Conservation (phyloP, 1,284 basidiomycete species). For the Coriolopsis trogii region DNA sequence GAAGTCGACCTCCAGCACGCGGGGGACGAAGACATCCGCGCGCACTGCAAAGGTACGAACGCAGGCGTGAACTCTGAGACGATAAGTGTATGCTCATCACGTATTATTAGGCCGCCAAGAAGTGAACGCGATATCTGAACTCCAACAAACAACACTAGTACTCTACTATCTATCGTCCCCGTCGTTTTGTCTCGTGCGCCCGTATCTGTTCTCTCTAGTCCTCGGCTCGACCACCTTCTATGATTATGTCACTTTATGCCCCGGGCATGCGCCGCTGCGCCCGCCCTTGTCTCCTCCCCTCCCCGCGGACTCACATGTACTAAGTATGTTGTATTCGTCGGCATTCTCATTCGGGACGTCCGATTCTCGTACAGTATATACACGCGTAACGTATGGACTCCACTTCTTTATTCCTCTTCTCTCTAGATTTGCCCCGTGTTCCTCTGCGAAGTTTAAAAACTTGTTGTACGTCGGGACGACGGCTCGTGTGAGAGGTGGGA, state of each 20-base stretch:
- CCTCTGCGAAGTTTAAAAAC: constrained; percentile 5
- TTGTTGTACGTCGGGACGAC: no score
- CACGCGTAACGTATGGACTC: constrained; percentile 19
- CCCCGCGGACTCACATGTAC: constrained; percentile 6
- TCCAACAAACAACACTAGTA: constrained; percentile 1
- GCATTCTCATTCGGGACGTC: constrained; percentile 4
- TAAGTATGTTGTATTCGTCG: constrained; percentile 10
- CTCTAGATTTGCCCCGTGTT: not conserved
- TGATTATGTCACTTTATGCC: constrained; percentile 22
- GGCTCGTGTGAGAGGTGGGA: no score
- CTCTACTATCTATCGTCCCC: constrained; percentile 5
- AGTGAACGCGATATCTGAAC: no score
- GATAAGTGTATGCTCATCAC: not conserved
- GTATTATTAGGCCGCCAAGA: constrained; percentile 31
- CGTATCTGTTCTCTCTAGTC: constrained; percentile 4
- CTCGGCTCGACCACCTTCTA: constrained; percentile 6
- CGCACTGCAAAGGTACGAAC: constrained; percentile 26
- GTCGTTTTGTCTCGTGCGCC: constrained; percentile 8
- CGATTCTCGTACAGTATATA: constrained; percentile 11
- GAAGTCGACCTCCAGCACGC: constrained; percentile 34
- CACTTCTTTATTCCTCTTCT: constrained; percentile 6
- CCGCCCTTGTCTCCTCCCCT: not conserved
- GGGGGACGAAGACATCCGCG: constrained; percentile 32
- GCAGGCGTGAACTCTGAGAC: not conserved
- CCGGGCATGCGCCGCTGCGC: not conserved